These are phyloP conservation scores for Lactuca saligna DNA, from an alignment of 129 eudicot species.

Conservation along the genomic window DNA sequence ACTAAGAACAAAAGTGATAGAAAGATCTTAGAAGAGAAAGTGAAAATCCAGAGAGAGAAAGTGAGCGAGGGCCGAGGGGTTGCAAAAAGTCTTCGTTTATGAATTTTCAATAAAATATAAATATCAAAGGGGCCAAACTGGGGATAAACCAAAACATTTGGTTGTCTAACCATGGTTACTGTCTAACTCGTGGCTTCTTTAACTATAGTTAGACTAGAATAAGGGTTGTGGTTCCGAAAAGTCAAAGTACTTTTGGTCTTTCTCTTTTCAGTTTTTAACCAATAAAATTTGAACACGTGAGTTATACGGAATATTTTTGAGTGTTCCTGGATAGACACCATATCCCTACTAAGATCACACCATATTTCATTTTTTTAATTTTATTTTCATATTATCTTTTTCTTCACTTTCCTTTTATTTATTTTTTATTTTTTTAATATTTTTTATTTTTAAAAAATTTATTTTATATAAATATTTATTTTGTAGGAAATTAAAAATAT, in stretches of 20 bases:
- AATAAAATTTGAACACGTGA: neutral
- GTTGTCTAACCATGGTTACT: constrained; percentile 24
- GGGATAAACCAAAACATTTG: constrained; percentile 30
- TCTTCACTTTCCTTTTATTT: too few species aligned
- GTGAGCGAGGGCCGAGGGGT: constrained; percentile 6
- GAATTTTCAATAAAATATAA: constrained; percentile 19
- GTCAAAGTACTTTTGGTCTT: constrained; percentile 24
- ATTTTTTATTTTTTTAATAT: too few species aligned
- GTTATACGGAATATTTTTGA: neutral
- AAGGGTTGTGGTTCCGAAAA: constrained; percentile 16
- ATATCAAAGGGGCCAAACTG: constrained; percentile 27
- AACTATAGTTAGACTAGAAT: constrained; percentile 24
- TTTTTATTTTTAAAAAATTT: too few species aligned
- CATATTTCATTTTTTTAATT: too few species aligned
- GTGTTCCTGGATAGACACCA: too few species aligned
- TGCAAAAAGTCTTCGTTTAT: constrained; percentile 37
- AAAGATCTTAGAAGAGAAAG: constrained; percentile 31
- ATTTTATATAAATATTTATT: too few species aligned
- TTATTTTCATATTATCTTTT: too few species aligned
- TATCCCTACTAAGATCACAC: too few species aligned
- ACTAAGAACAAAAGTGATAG: constrained; percentile 20
- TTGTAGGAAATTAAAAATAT: too few species aligned
- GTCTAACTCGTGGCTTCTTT: neutral
- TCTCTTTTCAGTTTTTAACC: constrained; percentile 18
- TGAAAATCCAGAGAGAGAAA: constrained; percentile 31